These are phyloP conservation scores for Pythium myriotylum DNA, from an alignment of 352 stramenopile genomes.

Conservation along the genomic window DNA sequence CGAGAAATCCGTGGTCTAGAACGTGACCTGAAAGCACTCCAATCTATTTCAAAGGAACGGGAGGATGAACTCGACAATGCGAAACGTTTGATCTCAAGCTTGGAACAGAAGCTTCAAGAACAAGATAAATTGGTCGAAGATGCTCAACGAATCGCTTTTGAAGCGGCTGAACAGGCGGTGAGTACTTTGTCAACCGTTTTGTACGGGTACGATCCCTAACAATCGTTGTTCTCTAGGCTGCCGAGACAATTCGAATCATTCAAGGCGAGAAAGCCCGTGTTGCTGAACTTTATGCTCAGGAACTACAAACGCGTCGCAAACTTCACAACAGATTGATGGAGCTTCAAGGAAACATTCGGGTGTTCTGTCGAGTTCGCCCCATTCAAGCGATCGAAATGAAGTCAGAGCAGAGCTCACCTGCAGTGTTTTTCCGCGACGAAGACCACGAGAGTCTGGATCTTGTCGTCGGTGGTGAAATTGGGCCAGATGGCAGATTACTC, in stretches of 20 bases:
- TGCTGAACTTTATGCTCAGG: constrained; percentile 66
- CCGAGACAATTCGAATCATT: constrained; percentile 45
- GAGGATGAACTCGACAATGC: constrained; percentile 46
- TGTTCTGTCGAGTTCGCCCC: constrained; percentile 91
- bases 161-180: constrained; percentile 60
- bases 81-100: constrained; percentile 34
- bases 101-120: constrained; percentile 44
- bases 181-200: constrained; percentile 7
- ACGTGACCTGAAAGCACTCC: constrained; percentile 58
- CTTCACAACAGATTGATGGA: constrained; percentile 92
- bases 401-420: constrained; percentile 60
- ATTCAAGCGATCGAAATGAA: constrained; percentile 78
- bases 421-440: constrained; percentile 75
- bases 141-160: constrained; percentile 32
- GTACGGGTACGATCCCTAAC: neutral
- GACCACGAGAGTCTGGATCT: constrained; percentile 71
- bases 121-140: constrained; percentile 41
- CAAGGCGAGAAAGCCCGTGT: constrained; percentile 64
- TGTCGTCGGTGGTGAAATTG: constrained; percentile 45
- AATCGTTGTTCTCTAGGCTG: constrained; percentile 30
- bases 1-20: constrained; percentile 62
- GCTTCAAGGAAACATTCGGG: constrained; percentile 92
- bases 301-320: constrained; percentile 73
- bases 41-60: constrained; percentile 50
- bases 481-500: constrained; percentile 38